Conservation (phyloP, 805 yeast genomes). For the Barnettozyma wickerhamii region DNA sequence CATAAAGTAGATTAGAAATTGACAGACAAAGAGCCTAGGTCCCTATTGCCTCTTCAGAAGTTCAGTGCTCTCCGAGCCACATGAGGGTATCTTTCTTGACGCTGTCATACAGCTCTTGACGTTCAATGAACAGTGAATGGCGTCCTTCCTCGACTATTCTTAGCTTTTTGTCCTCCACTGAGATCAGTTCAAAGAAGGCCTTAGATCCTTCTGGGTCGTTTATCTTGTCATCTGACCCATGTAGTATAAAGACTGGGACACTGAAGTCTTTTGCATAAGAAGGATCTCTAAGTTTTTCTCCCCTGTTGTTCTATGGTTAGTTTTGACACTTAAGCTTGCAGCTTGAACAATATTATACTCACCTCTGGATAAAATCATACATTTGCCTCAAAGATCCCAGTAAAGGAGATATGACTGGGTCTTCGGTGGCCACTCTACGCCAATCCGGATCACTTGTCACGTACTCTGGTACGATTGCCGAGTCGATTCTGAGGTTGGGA, state of each 20-base stretch:
- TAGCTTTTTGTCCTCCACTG: slow-evolving; percentile 18
- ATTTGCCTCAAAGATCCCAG: slow-evolving; percentile 53
- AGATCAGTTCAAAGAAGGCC: slow-evolving; percentile 12
- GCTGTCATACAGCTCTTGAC: slow-evolving; percentile 14
- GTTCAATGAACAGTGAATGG: slow-evolving; percentile 34
- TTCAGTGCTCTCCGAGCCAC: slow-evolving; percentile 20
- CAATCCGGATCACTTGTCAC: slow-evolving; percentile 47
- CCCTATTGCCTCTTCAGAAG: no score
- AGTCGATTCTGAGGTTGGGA: slow-evolving; percentile 50
- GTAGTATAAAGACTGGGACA: slow-evolving; percentile 51
- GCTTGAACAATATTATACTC: slow-evolving; percentile 10
- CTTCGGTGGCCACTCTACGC: slow-evolving; percentile 39
- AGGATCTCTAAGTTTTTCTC: slow-evolving; percentile 43
- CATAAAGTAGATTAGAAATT: no score
- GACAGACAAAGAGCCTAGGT: no score
- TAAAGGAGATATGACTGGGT: slow-evolving; percentile 40
- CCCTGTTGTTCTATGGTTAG: slow-evolving; percentile 34
- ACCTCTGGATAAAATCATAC: slow-evolving; percentile 48
- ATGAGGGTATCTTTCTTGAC: slow-evolving; percentile 14
- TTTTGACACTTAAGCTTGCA: no score
- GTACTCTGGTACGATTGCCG: slow-evolving; percentile 51
- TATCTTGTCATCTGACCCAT: slow-evolving; percentile 60
- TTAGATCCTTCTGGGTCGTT: slow-evolving; percentile 36
- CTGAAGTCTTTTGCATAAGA: slow-evolving; percentile 28
- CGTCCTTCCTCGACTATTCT: slow-evolving; percentile 29